Conservation (phyloP, 2,329 filamentous ascomycete genomes). For the Nothomitra cinnamomea region DNA sequence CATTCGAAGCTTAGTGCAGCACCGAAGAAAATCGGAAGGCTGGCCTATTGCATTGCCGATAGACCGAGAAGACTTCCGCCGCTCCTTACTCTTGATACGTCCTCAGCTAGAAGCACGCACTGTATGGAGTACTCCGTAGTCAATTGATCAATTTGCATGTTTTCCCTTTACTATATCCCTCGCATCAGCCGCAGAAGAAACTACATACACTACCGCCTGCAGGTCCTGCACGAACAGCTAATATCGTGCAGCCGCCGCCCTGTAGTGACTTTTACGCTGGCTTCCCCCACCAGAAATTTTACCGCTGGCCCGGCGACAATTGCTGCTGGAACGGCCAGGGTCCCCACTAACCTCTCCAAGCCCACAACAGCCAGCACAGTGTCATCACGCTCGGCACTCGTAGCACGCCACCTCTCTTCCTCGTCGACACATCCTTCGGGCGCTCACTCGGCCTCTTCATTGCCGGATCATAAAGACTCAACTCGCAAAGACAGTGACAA, state of each 20-base stretch:
- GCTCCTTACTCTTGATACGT: neutral
- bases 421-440: slow-evolving; percentile 4
- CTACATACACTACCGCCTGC: neutral
- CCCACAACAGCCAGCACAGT: slow-evolving; percentile 5
- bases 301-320: too few relatives aligned
- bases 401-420: slow-evolving; percentile 31
- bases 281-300: slow-evolving; percentile 22
- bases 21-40: neutral
- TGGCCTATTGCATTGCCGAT: neutral
- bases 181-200: neutral
- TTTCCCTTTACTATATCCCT: neutral
- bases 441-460: neutral
- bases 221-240: slow-evolving; percentile 7
- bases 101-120: neutral
- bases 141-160: neutral
- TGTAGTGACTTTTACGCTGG: slow-evolving; percentile 18
- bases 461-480: neutral
- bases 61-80: neutral
- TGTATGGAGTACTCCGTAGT: neutral
- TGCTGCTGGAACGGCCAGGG: neutral
- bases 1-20: neutral
- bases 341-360: slow-evolving; percentile 8
- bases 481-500: slow-evolving; percentile 18
- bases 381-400: slow-evolving; percentile 23
- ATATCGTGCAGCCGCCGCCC: neutral